Base-by-base conservation (phyloP, 345 rosid species). In the Melaleuca alternifolia region DNA sequence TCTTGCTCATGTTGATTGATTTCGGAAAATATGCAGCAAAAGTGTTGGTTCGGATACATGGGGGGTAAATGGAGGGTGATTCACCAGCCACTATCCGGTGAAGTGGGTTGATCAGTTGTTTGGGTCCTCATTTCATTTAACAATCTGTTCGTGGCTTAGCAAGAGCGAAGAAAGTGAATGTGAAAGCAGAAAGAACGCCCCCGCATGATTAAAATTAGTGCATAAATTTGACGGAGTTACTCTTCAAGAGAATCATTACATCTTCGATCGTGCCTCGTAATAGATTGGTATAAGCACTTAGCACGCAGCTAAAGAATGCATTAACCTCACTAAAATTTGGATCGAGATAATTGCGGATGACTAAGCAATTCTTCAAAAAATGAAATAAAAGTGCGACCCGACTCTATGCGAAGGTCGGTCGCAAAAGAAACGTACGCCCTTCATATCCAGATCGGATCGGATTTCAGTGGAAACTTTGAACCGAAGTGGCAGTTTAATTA, bases 221-320 rank as follows among this genome's bases (percentile, higher is more conserved):
- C 30, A 57, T 24, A 57, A 26, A 26, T 57, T 57, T 57, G 62
- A 57, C 6, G 62, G 62, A 57, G 62, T 57, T 26, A 57, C 5
- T 57, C 62, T 57, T 23, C 24, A 79, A 16, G 83, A 79, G 20
- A 23, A 24, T 46, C 51, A 41, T 50, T 50, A 79, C 23, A 41
- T 6, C 51, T 50, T 79, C 24, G 28, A 54, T 79, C 48, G 88
- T 90, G 92, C 87, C 51, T 85, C 56, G 12, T 76, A 59, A 33
- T 26, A 37, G 24, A 57, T 24, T 11, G 28, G 14, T 57, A 57
- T 3, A 56, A 24, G 62, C 11, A 7, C 59, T 54, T 54, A 54
- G n/a, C 30, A 57, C n/a, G 14, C 28, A 57, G n/a, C 30, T 57
- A 26, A 57, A 26, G 62, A 24, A 57, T 26, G 15, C 62, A 11